phyloP scores from a whole-genome alignment of 257 asterid species.

The Solanum peruvianum region DNA sequence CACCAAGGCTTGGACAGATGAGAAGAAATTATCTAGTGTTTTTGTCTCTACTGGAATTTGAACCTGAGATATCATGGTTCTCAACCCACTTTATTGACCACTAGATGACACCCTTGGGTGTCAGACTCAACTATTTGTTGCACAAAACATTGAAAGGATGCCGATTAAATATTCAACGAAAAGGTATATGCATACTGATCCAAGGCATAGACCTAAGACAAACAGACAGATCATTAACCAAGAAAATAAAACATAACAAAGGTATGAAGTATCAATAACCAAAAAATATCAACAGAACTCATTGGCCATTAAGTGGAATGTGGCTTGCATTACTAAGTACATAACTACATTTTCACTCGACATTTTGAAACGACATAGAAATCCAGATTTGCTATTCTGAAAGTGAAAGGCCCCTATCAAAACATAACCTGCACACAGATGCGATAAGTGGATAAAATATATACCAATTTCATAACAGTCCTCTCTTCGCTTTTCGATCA shows the following conservation, averaged over 20 bases:
- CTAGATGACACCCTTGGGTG: not conserved
- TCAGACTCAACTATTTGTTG: not conserved
- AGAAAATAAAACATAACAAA: not conserved
- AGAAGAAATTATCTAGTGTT: not conserved
- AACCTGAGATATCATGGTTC: not conserved
- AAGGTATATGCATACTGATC: not conserved
- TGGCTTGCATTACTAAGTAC: not conserved
- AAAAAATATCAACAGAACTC: not conserved
- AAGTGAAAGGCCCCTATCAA: not conserved
- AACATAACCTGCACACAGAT: not conserved
- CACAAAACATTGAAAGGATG: not conserved
- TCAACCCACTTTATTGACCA: not conserved
- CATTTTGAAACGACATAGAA: not conserved
- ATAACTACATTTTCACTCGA: not conserved
- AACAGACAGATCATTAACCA: not conserved
- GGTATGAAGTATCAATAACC: not conserved
- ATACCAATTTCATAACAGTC: not conserved
- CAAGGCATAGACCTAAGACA: not conserved
- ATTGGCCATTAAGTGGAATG: not conserved
- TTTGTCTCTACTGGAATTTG: not conserved
- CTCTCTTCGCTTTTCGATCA: not conserved
- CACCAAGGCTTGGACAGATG: not conserved
- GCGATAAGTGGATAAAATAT: not conserved
- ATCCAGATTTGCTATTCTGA: not conserved
- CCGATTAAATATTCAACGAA: not conserved